phyloP scores from a whole-genome alignment of 208 protist genomes.

The Trypanosoma congolense region DNA sequence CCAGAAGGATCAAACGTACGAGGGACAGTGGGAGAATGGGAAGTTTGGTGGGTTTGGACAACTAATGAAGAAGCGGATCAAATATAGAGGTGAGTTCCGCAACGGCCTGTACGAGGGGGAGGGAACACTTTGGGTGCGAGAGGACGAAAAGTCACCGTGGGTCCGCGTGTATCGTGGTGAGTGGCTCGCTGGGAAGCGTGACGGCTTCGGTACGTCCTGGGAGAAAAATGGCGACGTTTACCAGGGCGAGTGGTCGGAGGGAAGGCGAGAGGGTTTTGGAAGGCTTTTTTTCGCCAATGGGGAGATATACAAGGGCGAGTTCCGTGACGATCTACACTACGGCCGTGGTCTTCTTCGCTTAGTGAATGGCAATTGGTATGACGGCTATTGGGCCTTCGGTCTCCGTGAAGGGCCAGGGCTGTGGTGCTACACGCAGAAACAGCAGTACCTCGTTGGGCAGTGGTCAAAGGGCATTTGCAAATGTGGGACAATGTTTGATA shows the following conservation, averaged over 20 bases:
- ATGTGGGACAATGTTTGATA: constrained; percentile 76
- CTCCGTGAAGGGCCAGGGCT: constrained; percentile 82
- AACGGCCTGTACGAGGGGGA: constrained; percentile 68
- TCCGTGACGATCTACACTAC: constrained; percentile 49
- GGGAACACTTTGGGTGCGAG: constrained; percentile 79
- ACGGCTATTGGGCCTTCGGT: constrained; percentile 76
- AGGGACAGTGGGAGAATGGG: constrained; percentile 84
- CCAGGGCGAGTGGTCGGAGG: constrained; percentile 66
- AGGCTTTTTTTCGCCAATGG: constrained; percentile 80
- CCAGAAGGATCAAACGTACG: constrained; percentile 76
- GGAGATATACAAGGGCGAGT: constrained; percentile 80
- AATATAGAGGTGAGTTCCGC: constrained; percentile 84
- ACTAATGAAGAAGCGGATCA: constrained; percentile 63
- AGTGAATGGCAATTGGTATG: constrained; percentile 78
- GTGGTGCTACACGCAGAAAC: constrained; percentile 72
- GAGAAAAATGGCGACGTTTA: constrained; percentile 82
- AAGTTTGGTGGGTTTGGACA: constrained; percentile 83
- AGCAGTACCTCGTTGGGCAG: constrained; percentile 77
- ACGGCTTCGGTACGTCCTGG: constrained; percentile 83
- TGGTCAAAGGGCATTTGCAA: constrained; percentile 77
- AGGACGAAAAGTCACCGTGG: constrained; percentile 45
- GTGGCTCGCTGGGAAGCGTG: constrained; percentile 74
- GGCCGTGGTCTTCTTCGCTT: constrained; percentile 73
- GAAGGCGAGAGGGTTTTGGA: constrained; percentile 66
- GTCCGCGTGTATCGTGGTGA: constrained; percentile 82